phyloP scores from a whole-genome alignment of 2,329 filamentous ascomycete genomes.

The Tolypocladium nubicola region DNA sequence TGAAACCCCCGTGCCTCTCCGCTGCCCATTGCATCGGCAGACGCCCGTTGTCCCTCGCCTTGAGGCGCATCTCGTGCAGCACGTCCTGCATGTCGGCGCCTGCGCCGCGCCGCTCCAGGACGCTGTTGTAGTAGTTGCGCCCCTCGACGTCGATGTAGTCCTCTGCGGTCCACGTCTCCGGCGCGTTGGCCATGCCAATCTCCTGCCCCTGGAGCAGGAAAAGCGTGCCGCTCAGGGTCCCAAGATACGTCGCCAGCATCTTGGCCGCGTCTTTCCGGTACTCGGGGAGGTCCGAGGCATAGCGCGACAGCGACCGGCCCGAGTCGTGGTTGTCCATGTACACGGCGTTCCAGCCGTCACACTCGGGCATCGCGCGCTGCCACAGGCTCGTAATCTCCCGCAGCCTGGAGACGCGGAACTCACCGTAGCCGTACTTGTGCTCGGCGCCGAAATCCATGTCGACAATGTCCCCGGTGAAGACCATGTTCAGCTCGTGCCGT shows the following conservation, averaged over 20 bases:
- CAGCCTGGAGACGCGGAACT: constrained; percentile 23
- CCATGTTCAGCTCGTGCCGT: constrained; percentile 21
- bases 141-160: constrained; percentile 34
- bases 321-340: constrained; percentile 48
- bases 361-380: constrained; percentile 24
- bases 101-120: constrained; percentile 6
- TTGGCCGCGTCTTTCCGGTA: constrained; percentile 29
- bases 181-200: constrained; percentile 38
- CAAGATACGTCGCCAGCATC: constrained; percentile 32
- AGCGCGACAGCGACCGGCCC: constrained; percentile 18
- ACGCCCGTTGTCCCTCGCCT: constrained; percentile 16
- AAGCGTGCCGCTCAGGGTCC: constrained; percentile 30
- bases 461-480: constrained; percentile 15
- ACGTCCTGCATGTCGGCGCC: constrained; percentile 20
- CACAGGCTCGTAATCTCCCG: constrained; percentile 23
- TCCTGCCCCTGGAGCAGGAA: constrained; percentile 43
- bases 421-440: constrained; percentile 28
- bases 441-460: constrained; percentile 19
- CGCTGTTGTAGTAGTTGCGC: constrained; percentile 24
- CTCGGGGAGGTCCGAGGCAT: constrained; percentile 9
- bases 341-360: constrained; percentile 35
- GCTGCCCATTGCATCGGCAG: constrained; percentile 38
- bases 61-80: constrained; percentile 28
- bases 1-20: constrained; percentile 33
- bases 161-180: constrained; percentile 28